Evolutionary conservation across 495 filamentous ascomycete genomes (phyloP).

Genomic region (Penicillium cosmopolitanum): DNA sequence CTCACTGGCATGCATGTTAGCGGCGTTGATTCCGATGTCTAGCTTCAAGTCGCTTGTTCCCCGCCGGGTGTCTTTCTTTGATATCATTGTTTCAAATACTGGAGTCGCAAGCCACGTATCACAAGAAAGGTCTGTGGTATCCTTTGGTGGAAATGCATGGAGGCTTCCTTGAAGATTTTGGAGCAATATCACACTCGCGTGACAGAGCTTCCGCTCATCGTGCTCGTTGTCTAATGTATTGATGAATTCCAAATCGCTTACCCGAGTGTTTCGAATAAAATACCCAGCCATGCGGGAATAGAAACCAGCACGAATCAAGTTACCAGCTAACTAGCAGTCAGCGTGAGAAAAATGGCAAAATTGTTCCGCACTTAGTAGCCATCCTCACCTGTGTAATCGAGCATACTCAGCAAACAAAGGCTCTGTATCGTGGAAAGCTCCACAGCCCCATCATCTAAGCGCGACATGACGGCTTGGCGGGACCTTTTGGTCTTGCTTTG

Average conservation of each 20-base stretch:
- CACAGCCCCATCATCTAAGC: slow-evolving; percentile 34
- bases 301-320: slow-evolving; percentile 41
- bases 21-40: slow-evolving; percentile 43
- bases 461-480: slow-evolving; percentile 34
- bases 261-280: slow-evolving; percentile 38
- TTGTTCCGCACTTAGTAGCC: background rate
- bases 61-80: slow-evolving; percentile 7
- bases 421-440: slow-evolving; percentile 49
- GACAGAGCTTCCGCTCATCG: slow-evolving; percentile 43
- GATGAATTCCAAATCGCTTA: slow-evolving; percentile 23
- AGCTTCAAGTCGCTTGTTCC: slow-evolving; percentile 22
- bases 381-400: slow-evolving; percentile 44
- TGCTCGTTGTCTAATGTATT: slow-evolving; percentile 29
- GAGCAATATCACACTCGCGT: slow-evolving; percentile 44
- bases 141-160: slow-evolving; percentile 14
- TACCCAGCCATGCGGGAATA: slow-evolving; percentile 40
- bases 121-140: background rate
- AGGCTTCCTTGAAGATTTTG: slow-evolving; percentile 37
- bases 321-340: slow-evolving; percentile 29
- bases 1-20: slow-evolving; percentile 40
- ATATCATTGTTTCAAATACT: slow-evolving; percentile 10
- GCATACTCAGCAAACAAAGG: slow-evolving; percentile 43
- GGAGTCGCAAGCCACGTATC: background rate
- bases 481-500: slow-evolving; percentile 33
- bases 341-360: background rate